phyloP scores from a whole-genome alignment of 2,329 filamentous ascomycete genomes.

The Botrytis galanthina region DNA sequence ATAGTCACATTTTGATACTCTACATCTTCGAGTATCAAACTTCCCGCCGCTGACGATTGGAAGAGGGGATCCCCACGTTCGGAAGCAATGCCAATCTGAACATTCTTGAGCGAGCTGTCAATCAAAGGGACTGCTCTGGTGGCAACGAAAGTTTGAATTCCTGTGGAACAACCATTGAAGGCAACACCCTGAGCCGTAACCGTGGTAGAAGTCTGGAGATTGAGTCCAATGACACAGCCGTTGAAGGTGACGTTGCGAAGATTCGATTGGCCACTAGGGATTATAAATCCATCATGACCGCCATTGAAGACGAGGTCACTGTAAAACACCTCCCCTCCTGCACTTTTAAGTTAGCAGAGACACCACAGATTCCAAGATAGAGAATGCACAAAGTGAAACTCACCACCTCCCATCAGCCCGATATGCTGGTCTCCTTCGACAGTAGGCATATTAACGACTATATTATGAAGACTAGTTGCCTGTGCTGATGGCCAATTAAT shows the following conservation, averaged over 20 bases:
- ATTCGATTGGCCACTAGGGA: conserved; percentile 66
- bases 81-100: conserved; percentile 43
- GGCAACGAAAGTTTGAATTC: conserved; percentile 53
- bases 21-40: conserved; percentile 1
- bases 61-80: too few relatives aligned
- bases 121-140: conserved; percentile 57
- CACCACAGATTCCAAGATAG: conserved; percentile 44
- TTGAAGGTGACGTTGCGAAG: conserved; percentile 54
- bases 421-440: conserved; percentile 56
- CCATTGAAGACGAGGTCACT: conserved; percentile 59
- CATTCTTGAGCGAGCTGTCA: conserved; percentile 48
- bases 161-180: conserved; percentile 41
- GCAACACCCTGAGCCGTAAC: too few relatives aligned
- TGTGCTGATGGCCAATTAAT: conserved; percentile 54
- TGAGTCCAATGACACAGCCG: conserved; percentile 52
- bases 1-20: neutral
- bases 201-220: conserved; percentile 39
- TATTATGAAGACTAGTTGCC: conserved; percentile 45
- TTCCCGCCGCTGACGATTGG: neutral
- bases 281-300: conserved; percentile 56
- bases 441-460: conserved; percentile 56
- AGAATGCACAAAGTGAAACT: conserved; percentile 36
- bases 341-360: neutral
- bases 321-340: conserved; percentile 56
- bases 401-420: conserved; percentile 34